Evolutionary conservation across 176 grass and related monocot genomes (phyloP), one percentile per base, ranked within the genome.

Genomic region (Eleusine indica): DNA sequence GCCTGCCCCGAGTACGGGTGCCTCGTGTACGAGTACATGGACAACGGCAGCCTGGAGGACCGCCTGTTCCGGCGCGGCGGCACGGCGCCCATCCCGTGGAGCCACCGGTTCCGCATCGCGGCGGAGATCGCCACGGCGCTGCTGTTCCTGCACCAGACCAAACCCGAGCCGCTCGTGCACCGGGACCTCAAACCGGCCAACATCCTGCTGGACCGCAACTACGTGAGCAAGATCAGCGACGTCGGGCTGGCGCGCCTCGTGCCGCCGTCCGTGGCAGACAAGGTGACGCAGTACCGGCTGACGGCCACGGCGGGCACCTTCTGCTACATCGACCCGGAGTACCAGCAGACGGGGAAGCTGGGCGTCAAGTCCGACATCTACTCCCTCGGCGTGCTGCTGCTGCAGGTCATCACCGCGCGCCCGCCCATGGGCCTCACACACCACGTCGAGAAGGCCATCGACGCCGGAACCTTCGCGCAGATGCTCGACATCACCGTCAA

Each of bases 291-390:
- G 82, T 99, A 95, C 78, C 81, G 87, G 80, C 83, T 99, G 70
- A 99, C 96, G 11, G 88, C 96, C 5, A 90, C 96, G 21, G 96
- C 96, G 7, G 93, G 96, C 4, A 99, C 93, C 12, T 99, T 99
- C 87, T 96, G 89, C 88, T 99, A 99, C 88, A 96, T 99, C 79
- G 91, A 99, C 60, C 96, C 96, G 25, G 93, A 99, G 96, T 99
- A 99, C 86, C 96, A 98, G 90, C 91, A 95, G 84, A 98, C 89
- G 12, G 96, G 96, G 3, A 95, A 95, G 81, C 81, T 95, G 1
- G 89, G 96, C 17, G 90, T 88, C 71, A 98, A 98, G 77, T 98
- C 91, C 0, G 96, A 98, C 89, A 89, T 98, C 64, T 98, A 98
- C 85, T 98, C 96, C 39, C 86, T 98, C 19, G 93, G 96, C 52